Conservation (phyloP, 176 grass and related monocot genomes). For the Avena atlantica region DNA sequence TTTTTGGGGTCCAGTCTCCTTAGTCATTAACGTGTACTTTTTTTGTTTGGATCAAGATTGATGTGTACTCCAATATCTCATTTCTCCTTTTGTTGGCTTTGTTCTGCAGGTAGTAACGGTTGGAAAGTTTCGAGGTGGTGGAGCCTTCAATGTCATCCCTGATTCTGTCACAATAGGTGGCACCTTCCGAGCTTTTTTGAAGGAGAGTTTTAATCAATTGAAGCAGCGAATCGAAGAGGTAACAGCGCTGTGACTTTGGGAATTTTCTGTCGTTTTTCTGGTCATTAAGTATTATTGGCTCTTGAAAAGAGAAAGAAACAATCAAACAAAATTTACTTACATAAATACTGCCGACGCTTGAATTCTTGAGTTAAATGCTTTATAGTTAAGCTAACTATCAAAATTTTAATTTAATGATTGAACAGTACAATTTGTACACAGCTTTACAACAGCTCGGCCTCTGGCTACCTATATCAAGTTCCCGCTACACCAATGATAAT, state of each 20-base stretch:
- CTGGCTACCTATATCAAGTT: too few species aligned
- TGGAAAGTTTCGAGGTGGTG: constrained; percentile 92
- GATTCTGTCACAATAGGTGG: constrained; percentile 92
- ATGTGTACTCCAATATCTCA: constrained; percentile 7
- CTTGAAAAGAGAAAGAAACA: background rate
- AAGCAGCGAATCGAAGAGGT: constrained; percentile 87
- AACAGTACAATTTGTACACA: background rate
- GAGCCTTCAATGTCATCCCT: constrained; percentile 92
- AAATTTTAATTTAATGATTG: constrained; percentile 7
- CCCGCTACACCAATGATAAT: too few species aligned
- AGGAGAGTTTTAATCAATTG: constrained; percentile 83
- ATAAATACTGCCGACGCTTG: background rate
- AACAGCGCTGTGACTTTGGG: constrained; percentile 8
- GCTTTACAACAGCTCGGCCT: background rate
- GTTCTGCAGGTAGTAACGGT: constrained; percentile 81
- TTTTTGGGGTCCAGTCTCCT: background rate
- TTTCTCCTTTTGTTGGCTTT: constrained; percentile 7
- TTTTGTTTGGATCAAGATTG: background rate
- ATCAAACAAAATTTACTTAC: background rate
- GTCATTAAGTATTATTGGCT: constrained; percentile 28
- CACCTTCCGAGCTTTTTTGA: constrained; percentile 88
- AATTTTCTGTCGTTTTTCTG: constrained; percentile 18
- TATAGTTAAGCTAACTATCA: constrained; percentile 13
- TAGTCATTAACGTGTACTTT: too few species aligned
- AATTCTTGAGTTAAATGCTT: background rate